phyloP scores from a whole-genome alignment of 1,284 basidiomycete genomes.

The Trichosporon ovoides region DNA sequence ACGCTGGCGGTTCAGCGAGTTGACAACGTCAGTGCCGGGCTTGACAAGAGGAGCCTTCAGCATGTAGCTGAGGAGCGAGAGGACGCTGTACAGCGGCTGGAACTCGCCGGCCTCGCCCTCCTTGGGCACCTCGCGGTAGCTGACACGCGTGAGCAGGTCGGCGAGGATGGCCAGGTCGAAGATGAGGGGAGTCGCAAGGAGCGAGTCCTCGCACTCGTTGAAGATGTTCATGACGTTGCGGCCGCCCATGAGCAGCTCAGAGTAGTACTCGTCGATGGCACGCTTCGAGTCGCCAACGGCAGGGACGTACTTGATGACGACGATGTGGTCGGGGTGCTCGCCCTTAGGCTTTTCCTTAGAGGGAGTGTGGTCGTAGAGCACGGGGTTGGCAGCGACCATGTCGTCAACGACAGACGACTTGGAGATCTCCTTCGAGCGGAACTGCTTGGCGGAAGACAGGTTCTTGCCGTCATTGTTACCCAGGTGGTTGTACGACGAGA shows the following conservation, averaged over 20 bases:
- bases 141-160: constrained; percentile 88
- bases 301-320: constrained; percentile 80
- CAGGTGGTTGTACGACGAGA: constrained; percentile 97
- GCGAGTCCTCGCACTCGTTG: constrained; percentile 96
- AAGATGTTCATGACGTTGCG: constrained; percentile 64
- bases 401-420: constrained; percentile 97
- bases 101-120: constrained; percentile 55
- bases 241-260: constrained; percentile 65
- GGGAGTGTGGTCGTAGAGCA: constrained; percentile 61
- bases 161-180: constrained; percentile 89
- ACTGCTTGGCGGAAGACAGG: constrained; percentile 84
- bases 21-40: constrained; percentile 89
- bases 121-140: constrained; percentile 63
- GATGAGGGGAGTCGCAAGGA: constrained; percentile 92
- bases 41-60: constrained; percentile 97
- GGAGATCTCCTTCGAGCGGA: constrained; percentile 96
- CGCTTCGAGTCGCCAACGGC: constrained; percentile 91
- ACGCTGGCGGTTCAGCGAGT: constrained; percentile 89
- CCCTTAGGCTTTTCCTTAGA: constrained; percentile 50
- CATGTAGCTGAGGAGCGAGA: constrained; percentile 90
- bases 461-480: constrained; percentile 98
- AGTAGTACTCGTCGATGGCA: constrained; percentile 98
- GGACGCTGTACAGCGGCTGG: constrained; percentile 74
- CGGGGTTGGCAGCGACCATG: constrained; percentile 86
- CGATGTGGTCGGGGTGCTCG: constrained; percentile 88